Percentiles rank a stretch among this genome's conserved stretches.
Evolutionary conservation across 768 basidiomycete genomes (phyloP).

Genomic region (Boletellus ananas): DNA sequence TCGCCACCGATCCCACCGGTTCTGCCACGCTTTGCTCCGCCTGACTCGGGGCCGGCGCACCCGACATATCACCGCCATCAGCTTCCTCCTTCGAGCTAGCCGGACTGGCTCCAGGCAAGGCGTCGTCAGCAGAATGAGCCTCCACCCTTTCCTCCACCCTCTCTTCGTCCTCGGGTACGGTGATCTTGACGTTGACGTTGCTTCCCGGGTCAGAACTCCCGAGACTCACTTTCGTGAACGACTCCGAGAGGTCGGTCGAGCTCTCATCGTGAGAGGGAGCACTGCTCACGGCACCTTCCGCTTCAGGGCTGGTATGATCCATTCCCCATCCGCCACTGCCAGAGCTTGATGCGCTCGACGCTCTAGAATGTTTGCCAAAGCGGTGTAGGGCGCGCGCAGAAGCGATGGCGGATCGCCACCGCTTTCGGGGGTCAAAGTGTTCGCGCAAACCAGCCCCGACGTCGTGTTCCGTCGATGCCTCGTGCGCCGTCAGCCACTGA

Average conservation of each 20-base stretch:
- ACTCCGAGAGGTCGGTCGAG: conserved; percentile 18
- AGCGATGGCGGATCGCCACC: conserved; percentile 70
- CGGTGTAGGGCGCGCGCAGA: conserved; percentile 41
- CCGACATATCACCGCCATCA: not conserved
- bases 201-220: conserved; percentile 34
- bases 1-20: conserved; percentile 3
- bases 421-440: conserved; percentile 72
- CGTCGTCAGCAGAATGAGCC: conserved; percentile 14
- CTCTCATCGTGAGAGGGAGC: conserved; percentile 33
- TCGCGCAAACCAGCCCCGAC: conserved; percentile 69
- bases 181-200: conserved; percentile 42
- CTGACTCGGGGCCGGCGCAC: not conserved
- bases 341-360: conserved; percentile 25
- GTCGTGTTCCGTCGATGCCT: conserved; percentile 69
- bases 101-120: conserved; percentile 20
- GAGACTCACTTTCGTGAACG: conserved; percentile 27
- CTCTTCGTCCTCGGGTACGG: conserved; percentile 26
- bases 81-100: conserved; percentile 11
- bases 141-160: conserved; percentile 23
- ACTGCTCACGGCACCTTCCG: conserved; percentile 31
- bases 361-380: conserved; percentile 26
- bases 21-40: not conserved
- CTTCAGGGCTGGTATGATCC: conserved; percentile 25
- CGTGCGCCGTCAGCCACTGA: conserved; percentile 73
- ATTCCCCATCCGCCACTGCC: conserved; percentile 38